These are phyloP conservation scores for Corinectria fuckeliana DNA, from an alignment of 2,329 filamentous ascomycete species.

Conservation along the genomic window DNA sequence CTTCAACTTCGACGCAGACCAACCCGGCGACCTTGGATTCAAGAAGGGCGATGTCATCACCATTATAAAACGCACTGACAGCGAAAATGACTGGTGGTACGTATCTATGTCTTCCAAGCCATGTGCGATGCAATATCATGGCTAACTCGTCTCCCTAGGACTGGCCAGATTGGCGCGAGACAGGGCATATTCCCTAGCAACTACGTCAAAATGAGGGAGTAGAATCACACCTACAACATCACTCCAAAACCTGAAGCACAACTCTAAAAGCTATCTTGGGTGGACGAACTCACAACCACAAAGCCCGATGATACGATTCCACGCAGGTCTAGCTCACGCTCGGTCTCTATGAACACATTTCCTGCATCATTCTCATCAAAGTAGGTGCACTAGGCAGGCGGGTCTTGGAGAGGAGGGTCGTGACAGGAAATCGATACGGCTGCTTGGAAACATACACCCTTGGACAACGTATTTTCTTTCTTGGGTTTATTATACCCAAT, in stretches of 20 bases:
- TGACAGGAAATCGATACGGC: slow-evolving; percentile 4
- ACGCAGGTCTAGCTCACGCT: not conserved
- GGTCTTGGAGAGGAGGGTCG: slow-evolving; percentile 2
- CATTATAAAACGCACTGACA: slow-evolving; percentile 92
- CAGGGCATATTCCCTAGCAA: slow-evolving; percentile 94
- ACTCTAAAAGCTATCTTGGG: not conserved
- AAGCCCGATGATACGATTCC: slow-evolving; percentile 3
- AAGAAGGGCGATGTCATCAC: slow-evolving; percentile 98
- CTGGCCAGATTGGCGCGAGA: slow-evolving; percentile 81
- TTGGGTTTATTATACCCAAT: slow-evolving; percentile 15
- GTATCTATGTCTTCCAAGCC: slow-evolving; percentile 41
- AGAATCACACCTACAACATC: slow-evolving; percentile 5
- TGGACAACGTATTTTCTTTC: slow-evolving; percentile 7
- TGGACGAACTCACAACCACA: not conserved
- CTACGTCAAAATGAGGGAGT: slow-evolving; percentile 72
- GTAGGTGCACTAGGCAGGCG: not conserved
- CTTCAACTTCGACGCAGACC: slow-evolving; percentile 93
- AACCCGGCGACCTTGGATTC: slow-evolving; percentile 90
- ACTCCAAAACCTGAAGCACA: not conserved
- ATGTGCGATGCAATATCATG: not conserved
- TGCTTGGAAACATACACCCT: slow-evolving; percentile 22
- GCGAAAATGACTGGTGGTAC: slow-evolving; percentile 92
- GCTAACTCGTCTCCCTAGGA: slow-evolving; percentile 59
- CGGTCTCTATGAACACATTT: not conserved
- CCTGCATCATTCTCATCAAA: not conserved